These are phyloP conservation scores for Canariomyces notabilis DNA, from an alignment of 2,329 filamentous ascomycete genomes.

Conservation along the genomic window DNA sequence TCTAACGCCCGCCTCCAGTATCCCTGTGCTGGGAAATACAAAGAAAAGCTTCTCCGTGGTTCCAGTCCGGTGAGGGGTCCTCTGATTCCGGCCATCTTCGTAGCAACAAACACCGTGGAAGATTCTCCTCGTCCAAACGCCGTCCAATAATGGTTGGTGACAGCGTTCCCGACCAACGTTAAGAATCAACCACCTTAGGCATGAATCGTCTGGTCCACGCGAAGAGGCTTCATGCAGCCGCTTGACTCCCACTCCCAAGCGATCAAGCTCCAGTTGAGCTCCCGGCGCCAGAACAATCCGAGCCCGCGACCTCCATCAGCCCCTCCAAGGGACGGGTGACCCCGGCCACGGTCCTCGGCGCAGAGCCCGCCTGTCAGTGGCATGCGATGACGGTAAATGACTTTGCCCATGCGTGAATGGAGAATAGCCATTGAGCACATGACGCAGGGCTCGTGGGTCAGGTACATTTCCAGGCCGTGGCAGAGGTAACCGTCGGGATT, in stretches of 20 bases:
- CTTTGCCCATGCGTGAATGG: slow-evolving; percentile 84
- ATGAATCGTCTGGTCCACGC: slow-evolving; percentile 46
- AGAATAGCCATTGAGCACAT: slow-evolving; percentile 97
- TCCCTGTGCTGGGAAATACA: slow-evolving; percentile 20
- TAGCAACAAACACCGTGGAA: too few relatives aligned
- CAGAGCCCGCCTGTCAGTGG: slow-evolving; percentile 74
- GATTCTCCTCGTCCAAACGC: too few relatives aligned
- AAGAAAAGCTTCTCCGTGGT: slow-evolving; percentile 24
- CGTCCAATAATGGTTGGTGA: too few relatives aligned
- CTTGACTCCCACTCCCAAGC: slow-evolving; percentile 69
- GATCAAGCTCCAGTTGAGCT: slow-evolving; percentile 81
- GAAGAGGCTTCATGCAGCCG: slow-evolving; percentile 33
- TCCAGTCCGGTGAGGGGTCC: slow-evolving; percentile 36
- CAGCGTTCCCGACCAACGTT: background rate
- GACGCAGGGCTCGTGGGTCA: slow-evolving; percentile 92
- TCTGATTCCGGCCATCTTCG: slow-evolving; percentile 38
- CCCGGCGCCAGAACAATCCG: slow-evolving; percentile 65
- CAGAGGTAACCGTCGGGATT: slow-evolving; percentile 83
- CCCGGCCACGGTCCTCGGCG: slow-evolving; percentile 61
- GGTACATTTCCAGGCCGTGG: slow-evolving; percentile 86
- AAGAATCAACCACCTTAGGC: too few relatives aligned
- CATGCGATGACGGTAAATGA: slow-evolving; percentile 78
- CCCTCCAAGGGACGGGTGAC: slow-evolving; percentile 34
- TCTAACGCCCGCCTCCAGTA: slow-evolving; percentile 18
- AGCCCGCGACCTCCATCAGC: slow-evolving; percentile 54